Conservation (phyloP, 768 basidiomycete species). For the Suillus plorans region DNA sequence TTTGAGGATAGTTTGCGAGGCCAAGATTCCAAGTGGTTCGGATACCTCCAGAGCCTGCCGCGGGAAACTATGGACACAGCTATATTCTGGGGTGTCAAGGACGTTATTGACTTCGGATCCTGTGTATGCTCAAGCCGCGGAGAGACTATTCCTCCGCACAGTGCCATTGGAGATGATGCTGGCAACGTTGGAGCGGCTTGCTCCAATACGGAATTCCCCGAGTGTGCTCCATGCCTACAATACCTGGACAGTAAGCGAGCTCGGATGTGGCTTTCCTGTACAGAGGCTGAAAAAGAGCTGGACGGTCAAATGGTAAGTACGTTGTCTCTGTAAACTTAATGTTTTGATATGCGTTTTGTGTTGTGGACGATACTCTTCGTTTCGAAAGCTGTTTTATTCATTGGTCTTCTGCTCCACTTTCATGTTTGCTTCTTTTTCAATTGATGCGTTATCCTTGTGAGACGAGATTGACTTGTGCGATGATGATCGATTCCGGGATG, state of each 20-base stretch:
- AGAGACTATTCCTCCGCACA: conserved; percentile 10
- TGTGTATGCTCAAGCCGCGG: conserved; percentile 21
- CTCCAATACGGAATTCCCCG: background rate
- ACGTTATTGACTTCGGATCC: conserved; percentile 16
- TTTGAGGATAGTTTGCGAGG: conserved; percentile 44
- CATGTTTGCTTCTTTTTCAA: conserved; percentile 1
- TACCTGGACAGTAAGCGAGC: conserved; percentile 31
- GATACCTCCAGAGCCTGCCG: conserved; percentile 69
- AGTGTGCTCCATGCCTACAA: conserved; percentile 21
- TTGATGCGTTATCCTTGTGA: background rate
- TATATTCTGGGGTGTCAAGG: conserved; percentile 52
- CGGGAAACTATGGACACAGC: conserved; percentile 51
- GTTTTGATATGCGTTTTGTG: conserved; percentile 7
- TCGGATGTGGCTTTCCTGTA: conserved; percentile 32
- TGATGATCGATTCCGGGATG: conserved; percentile 4
- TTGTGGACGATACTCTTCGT: background rate
- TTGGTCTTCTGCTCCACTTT: conserved; percentile 2
- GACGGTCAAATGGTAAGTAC: conserved; percentile 26
- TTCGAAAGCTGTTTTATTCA: background rate
- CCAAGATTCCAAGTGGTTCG: conserved; percentile 54
- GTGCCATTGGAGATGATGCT: conserved; percentile 6
- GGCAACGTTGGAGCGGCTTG: conserved; percentile 1
- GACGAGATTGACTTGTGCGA: background rate
- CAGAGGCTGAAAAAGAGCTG: conserved; percentile 30
- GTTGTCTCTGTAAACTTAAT: conserved; percentile 2